Base-by-base conservation (phyloP, 73 alveolate species). In the Effrenium voratum region DNA sequence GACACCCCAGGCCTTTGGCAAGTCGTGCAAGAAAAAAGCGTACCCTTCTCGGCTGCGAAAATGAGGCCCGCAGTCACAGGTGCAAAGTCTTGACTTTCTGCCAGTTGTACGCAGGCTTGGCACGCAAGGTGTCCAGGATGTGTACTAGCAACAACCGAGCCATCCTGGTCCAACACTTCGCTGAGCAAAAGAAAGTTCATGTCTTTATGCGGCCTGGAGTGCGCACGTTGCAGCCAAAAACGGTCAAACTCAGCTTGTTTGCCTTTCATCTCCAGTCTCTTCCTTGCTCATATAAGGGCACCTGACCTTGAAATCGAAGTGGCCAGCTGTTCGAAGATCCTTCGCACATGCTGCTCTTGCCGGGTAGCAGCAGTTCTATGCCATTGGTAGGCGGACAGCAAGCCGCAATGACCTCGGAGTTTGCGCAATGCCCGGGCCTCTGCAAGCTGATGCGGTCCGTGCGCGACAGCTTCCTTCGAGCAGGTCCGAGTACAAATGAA, bases 11-110 rank as follows among this genome's bases (percentile, higher is more conserved):
- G 15, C 45, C 30, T 79, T 79, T 26, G 91, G 70, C 44, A 79
- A 70, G 52, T 79, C 91, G 45, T 79, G 91, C 70, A 79, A 30
- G 91, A 79, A 79, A 70, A 79, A 79, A 6, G 91, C 91, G 70
- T 79, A 79, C 22, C 46, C 68, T 26, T 79, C 91, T 3, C 91
- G 66, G 70, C 45, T 43, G 24, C 91, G 91, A 30, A 79, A 79
- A 46, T 79, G 66, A 16, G 91, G 91, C 1, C 91, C 91, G 28
- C 91, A 79, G 28, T 79, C 91, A 30, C 91, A 79, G 28, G 30
- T 79, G 91, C 10, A 79, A 28, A 6, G 59, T 45, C 91, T 79
- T 79, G 32, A 79, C 91, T 19, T 45, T 40, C 8, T 45, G n/a
- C 91, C 91, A 79, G 13, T 79, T 19, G 70, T 79, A 79, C 45